These are phyloP conservation scores for Penicillium thymicola DNA, from an alignment of 2,329 filamentous ascomycete genomes.

Conservation along the genomic window DNA sequence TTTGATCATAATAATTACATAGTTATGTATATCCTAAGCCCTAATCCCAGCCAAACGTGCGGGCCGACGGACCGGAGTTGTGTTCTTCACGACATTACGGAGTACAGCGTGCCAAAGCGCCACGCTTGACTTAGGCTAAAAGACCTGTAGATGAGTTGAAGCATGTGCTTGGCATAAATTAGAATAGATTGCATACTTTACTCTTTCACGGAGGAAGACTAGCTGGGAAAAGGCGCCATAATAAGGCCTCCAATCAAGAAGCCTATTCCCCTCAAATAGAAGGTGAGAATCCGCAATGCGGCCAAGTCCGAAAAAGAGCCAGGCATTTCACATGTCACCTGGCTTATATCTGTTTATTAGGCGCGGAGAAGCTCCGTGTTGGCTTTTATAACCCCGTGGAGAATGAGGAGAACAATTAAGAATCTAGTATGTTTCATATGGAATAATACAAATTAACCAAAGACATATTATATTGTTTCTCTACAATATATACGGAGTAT, in stretches of 20 bases:
- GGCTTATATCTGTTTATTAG: background rate
- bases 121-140: background rate
- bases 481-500: background rate
- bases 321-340: background rate
- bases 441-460: background rate
- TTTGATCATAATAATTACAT: background rate
- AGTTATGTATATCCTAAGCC: background rate
- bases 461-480: background rate
- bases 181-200: background rate
- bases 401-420: slow-evolving; percentile 1
- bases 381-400: slow-evolving; percentile 13
- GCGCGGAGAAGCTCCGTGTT: slow-evolving; percentile 14
- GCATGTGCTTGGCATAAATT: background rate
- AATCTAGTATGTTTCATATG: background rate
- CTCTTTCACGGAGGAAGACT: background rate
- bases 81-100: background rate
- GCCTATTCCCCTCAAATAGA: background rate
- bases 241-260: slow-evolving; percentile 4
- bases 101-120: background rate
- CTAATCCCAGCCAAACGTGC: background rate
- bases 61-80: background rate
- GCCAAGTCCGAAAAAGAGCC: background rate
- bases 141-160: no score
- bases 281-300: background rate
- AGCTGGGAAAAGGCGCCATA: background rate